Evolutionary conservation across 1,284 basidiomycete species (phyloP), one percentile per base, ranked within the genome.

Genomic region (Takashimella tepidaria): DNA sequence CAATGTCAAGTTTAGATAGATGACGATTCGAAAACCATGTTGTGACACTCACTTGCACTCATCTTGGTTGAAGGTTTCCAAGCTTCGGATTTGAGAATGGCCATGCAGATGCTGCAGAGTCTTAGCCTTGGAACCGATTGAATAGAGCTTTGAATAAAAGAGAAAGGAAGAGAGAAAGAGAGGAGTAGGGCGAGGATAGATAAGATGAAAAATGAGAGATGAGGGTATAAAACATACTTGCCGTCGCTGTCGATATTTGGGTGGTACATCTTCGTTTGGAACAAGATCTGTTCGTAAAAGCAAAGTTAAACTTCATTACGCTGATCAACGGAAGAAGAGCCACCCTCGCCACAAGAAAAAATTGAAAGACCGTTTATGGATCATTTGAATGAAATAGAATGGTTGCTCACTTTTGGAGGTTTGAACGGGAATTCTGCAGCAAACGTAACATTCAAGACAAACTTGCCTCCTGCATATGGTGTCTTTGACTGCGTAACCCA

Each of bases 241-340:
- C 90, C 91, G 68, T 95, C 89, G 55, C 91, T 88, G 60, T 93
- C 92, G 68, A 95, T 87, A 50, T 91, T 91, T 13, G 91, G 91
- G 75, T 95, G 91, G 69, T 93, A 93, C 55, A 92, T 87, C 79
- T 86, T 90, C 40, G 91, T 93, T 45, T 78, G 83, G 76, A 92
- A 92, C 42, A 82, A 84, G 55, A 92, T 86, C 90, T 92, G 54
- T 11, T 16, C 40, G 53, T 22, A 50, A 49, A 21, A n/a, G 10
- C 19, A 12, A 24, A 26, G n/a, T 25, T 20, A 19, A 37, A 11
- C 8, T 22, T 8, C 19, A 19, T 16, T 11, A 24, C n/a, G n/a
- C n/a, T n/a, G n/a, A n/a, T n/a, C n/a, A n/a, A n/a, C n/a, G n/a
- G n/a, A n/a, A n/a, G n/a, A n/a, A n/a, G n/a, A n/a, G n/a, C n/a